Conservation (phyloP, 345 rosid species). For the Corymbia maculata region DNA sequence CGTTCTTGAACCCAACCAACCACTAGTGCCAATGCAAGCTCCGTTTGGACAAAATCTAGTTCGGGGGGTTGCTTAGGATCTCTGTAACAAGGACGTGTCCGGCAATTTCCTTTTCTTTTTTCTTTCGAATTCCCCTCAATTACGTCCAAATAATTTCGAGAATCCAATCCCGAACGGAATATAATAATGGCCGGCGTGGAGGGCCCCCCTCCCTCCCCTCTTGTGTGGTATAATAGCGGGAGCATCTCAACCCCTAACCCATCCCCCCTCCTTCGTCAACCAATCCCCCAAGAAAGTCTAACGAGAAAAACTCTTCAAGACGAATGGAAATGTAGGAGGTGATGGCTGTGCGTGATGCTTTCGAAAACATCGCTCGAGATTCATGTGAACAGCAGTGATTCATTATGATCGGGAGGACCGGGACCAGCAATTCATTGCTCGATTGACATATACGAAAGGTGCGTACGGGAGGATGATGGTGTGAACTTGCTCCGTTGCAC, state of each 20-base stretch:
- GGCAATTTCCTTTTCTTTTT: neutral
- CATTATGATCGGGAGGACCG: neutral
- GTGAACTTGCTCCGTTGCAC: neutral
- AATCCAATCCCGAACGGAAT: neutral
- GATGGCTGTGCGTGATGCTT: neutral
- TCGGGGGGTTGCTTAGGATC: conserved; percentile 44
- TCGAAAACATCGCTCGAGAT: neutral
- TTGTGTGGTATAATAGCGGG: neutral
- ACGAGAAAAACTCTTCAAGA: neutral
- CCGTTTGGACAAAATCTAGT: conserved; percentile 26
- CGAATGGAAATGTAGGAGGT: neutral
- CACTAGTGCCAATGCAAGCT: conserved; percentile 1
- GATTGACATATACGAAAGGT: neutral
- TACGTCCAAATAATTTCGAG: neutral
- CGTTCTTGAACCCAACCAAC: conserved; percentile 33
- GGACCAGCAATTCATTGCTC: neutral
- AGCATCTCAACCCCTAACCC: neutral
- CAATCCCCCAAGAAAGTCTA: neutral
- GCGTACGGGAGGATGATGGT: neutral
- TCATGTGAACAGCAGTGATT: neutral
- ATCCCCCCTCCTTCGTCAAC: neutral
- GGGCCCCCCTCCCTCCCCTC: neutral
- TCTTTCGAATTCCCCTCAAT: neutral
- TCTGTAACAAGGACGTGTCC: conserved; percentile 42
- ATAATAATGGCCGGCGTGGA: neutral